Evolutionary conservation across 139 green algal genomes (phyloP).

Genomic region (Pleodorina starrii): DNA sequence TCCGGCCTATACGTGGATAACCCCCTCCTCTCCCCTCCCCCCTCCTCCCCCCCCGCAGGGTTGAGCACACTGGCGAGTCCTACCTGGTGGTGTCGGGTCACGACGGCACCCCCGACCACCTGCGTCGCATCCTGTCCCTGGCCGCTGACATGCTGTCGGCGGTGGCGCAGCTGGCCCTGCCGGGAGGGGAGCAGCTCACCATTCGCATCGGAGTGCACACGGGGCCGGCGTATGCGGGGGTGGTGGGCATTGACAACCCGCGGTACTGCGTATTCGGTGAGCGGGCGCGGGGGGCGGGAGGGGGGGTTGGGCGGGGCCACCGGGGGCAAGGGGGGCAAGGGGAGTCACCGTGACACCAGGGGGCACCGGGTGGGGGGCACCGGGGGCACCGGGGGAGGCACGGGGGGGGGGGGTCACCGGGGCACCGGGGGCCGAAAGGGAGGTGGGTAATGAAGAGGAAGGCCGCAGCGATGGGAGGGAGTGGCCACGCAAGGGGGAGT

Average conservation of each 20-base stretch:
- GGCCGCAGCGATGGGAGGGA: too few relatives aligned
- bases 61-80: conserved; percentile 64
- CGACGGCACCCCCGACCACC: conserved; percentile 51
- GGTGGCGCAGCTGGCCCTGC: conserved; percentile 15
- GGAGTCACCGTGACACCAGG: too few relatives aligned
- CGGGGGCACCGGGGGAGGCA: too few relatives aligned
- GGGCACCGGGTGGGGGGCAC: too few relatives aligned
- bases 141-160: conserved; percentile 41
- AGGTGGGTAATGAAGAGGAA: too few relatives aligned
- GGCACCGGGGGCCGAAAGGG: too few relatives aligned
- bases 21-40: too few relatives aligned
- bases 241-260: conserved; percentile 60
- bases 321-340: too few relatives aligned
- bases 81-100: conserved; percentile 66
- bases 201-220: conserved; percentile 60
- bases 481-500: too few relatives aligned
- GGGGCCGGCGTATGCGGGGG: conserved; percentile 57
- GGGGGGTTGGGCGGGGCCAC: too few relatives aligned
- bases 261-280: conserved; percentile 58
- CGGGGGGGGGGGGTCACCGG: too few relatives aligned
- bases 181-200: conserved; percentile 12
- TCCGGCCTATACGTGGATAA: too few relatives aligned
- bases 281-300: neutral
- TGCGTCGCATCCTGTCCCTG: conserved; percentile 27
- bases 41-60: conserved; percentile 34